These are phyloP conservation scores for Morella rubra DNA, from an alignment of 306 rosid genomes.

Conservation along the genomic window DNA sequence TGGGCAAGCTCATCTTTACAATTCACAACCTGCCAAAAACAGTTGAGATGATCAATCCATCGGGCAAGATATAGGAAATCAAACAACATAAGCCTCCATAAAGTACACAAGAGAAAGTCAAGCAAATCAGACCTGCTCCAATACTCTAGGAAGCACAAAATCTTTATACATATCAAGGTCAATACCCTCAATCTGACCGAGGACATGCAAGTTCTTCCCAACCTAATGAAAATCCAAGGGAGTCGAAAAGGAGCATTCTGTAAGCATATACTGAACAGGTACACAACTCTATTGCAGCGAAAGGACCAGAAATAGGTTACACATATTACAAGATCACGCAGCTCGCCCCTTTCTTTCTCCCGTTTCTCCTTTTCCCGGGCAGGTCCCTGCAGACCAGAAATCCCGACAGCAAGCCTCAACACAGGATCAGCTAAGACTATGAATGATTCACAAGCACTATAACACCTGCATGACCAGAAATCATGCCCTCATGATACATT, in stretches of 20 bases:
- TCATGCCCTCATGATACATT: constrained; percentile 57
- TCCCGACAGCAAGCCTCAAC: constrained; percentile 99
- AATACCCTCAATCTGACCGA: constrained; percentile 94
- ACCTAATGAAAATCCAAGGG: constrained; percentile 64
- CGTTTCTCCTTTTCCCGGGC: constrained; percentile 95
- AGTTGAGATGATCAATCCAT: constrained; percentile 22
- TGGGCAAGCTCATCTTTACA: constrained; percentile 97
- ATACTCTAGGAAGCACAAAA: constrained; percentile 87
- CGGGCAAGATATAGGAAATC: constrained; percentile 8
- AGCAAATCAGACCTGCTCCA: constrained; percentile 77
- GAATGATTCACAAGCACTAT: constrained; percentile 68
- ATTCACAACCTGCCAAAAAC: constrained; percentile 73
- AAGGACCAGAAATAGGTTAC: constrained; percentile 62
- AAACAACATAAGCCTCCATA: constrained; percentile 1
- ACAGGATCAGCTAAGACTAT: constrained; percentile 99
- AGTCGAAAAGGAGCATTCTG: constrained; percentile 54
- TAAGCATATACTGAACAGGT: constrained; percentile 53
- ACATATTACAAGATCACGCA: constrained; percentile 93
- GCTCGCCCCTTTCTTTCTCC: constrained; percentile 97
- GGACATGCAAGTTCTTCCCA: constrained; percentile 96
- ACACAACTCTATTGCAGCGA: constrained; percentile 53
- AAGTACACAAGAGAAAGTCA: constrained; percentile 5
- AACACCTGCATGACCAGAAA: constrained; percentile 74
- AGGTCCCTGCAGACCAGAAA: constrained; percentile 99
- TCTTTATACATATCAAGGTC: constrained; percentile 98